Percentiles rank a stretch among this genome's conserved stretches.
Evolutionary conservation across 106 monocot species (phyloP).

Genomic region (Amphibolis antarctica): DNA sequence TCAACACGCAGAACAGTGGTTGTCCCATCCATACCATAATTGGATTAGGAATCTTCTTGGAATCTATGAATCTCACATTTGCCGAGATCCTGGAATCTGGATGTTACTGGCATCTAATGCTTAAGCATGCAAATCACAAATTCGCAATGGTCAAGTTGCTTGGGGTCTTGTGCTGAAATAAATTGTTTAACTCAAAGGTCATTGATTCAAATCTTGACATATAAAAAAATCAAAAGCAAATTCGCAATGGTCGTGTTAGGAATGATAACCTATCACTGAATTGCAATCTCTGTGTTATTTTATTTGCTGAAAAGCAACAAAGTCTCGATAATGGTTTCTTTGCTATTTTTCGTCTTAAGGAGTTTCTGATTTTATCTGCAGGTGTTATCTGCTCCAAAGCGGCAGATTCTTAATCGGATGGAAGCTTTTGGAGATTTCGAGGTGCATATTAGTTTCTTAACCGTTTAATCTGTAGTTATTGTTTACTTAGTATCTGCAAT

Average conservation of each 20-base stretch:
- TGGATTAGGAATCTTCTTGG: no score
- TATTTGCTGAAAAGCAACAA: no score
- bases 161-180: no score
- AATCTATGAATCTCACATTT: neutral
- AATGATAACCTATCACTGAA: neutral
- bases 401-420: constrained; percentile 70
- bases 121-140: no score
- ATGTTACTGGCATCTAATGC: neutral
- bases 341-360: constrained; percentile 5
- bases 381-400: constrained; percentile 77
- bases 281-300: no score
- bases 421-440: constrained; percentile 90
- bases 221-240: no score
- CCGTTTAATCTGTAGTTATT: neutral
- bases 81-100: neutral
- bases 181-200: no score
- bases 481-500: neutral
- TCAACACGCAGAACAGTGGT: neutral
- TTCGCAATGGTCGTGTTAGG: neutral
- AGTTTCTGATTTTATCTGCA: constrained; percentile 6
- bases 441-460: constrained; percentile 24
- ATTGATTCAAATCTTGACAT: no score
- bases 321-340: neutral
- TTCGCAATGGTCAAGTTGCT: no score
- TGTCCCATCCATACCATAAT: no score